Evolutionary conservation across 805 yeast species (phyloP), one percentile per base, ranked within the genome.

Genomic region (Cyberlindnera euphorbiiphila): DNA sequence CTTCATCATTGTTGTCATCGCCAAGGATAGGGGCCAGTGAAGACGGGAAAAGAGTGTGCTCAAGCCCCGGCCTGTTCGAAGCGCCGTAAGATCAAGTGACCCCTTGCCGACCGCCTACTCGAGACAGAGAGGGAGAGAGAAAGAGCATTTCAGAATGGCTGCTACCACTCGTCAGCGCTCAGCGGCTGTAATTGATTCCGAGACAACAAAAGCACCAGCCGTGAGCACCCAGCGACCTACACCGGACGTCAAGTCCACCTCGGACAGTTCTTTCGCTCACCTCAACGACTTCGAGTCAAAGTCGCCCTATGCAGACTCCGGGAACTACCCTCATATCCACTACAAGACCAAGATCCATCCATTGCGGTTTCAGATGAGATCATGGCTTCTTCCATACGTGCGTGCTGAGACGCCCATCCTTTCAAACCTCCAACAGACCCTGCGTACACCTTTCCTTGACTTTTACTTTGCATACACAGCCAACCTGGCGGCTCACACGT

Each of bases 401-500:
- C 67, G 82, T 20, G 51, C 61, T 32, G 98, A 91, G 57, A 81
- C 94, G 0, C 71, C 67, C 2, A 41, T 71, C 1, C 59, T 91
- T n/a, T 65, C 71, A 9, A 47, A 47, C 4, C 61, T 85, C 41
- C 98, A 91, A 64, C 36, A 51, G 4, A 32, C 41, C 5, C 51
- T 66, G 10, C 66, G 95, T 40, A 57, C 61, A 25, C 68, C 76
- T 2, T 34, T 59, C 13, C 60, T 80, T 35, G 97, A 89, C 61
- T 53, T 68, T 18, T 93, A 83, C 53, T 91, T 91, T 61, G 83
- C 94, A 8, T 77, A 85, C 68, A 75, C 95, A 4, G 96, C 98
- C 13, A 80, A 83, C 50, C 66, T 93, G 45, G 98, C 96, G 0
- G 76, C 95, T 5, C 98, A 91, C 61, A 86, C 96, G 0, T 93